phyloP scores from a whole-genome alignment of 257 asterid species.

The Penstemon barbatus region DNA sequence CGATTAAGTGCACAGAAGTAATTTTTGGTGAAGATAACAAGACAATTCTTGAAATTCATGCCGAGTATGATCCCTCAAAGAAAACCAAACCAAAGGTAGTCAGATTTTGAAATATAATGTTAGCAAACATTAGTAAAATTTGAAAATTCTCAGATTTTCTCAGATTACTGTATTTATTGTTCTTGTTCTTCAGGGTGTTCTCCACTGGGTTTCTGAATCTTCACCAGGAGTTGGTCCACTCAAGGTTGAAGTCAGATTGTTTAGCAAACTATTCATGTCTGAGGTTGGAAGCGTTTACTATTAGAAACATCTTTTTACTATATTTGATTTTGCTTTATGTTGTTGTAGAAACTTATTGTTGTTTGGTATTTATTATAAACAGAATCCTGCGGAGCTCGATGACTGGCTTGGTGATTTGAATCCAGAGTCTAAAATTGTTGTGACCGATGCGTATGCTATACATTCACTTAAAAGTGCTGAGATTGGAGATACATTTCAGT shows the following conservation, averaged over 20 bases:
- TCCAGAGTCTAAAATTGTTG: conserved; percentile 66
- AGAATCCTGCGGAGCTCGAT: conserved; percentile 78
- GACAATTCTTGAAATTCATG: conserved; percentile 71
- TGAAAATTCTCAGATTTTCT: background rate
- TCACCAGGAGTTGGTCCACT: conserved; percentile 71
- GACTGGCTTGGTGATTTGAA: conserved; percentile 30
- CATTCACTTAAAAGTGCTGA: conserved; percentile 55
- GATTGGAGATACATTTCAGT: conserved; percentile 84
- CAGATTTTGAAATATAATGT: background rate
- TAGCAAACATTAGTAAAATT: background rate
- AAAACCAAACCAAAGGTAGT: conserved; percentile 84
- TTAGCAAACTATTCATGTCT: conserved; percentile 75
- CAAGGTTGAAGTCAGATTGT: conserved; percentile 80
- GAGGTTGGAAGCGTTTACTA: conserved; percentile 55
- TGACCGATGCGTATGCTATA: conserved; percentile 70
- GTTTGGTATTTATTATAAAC: conserved; percentile 15
- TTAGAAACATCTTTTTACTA: conserved; percentile 7
- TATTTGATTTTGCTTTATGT: background rate
- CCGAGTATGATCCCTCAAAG: conserved; percentile 79
- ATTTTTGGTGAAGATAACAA: conserved; percentile 60
- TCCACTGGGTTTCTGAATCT: conserved; percentile 93
- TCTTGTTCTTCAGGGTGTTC: conserved; percentile 70
- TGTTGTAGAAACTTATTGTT: conserved; percentile 11
- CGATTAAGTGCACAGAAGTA: conserved; percentile 80
- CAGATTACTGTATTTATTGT: conserved; percentile 12